Base-by-base conservation (phyloP, 139 green algal genomes). In the Asterochloris sp. region DNA sequence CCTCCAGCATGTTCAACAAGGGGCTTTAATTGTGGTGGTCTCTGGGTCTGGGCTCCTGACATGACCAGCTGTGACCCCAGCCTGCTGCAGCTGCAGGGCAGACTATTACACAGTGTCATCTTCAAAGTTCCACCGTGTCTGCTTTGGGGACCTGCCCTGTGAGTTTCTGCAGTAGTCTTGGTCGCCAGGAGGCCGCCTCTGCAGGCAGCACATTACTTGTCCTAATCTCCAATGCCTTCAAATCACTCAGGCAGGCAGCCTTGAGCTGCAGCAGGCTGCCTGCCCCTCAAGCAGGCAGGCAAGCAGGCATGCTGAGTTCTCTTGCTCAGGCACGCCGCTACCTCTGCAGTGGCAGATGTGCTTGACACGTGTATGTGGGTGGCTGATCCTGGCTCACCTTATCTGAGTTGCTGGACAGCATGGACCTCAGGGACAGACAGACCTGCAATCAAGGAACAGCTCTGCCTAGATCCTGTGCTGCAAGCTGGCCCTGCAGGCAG, bases 381-480 rank as follows among this genome's bases (percentile, higher is more conserved):
- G 24, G 16, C 13, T 11, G 13, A 62, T 54, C 38, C 15, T 16
- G 62, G n/a, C 68, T 61, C 61, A 90, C 86, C 83, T 94, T 94
- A 10, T 93, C 88, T 13, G 87, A 94, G 83, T 92, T 95, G 64
- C 85, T 93, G 11, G 95, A 95, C 24, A 98, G 93, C 95, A 98
- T 98, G 54, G 91, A 96, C 11, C 90, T 81, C 16, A 97, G 87
- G 1, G 86, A 94, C 47, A 95, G 85, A 64, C 83, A 88, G 38
- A 54, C 38, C 38, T 54, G 38, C 38, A 54, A 54, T 2, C 38
- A 54, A 54, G 6, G 4, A 54, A 54, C 6, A 6, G 38, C 38
- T 54, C 6, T 54, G 4, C 38, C 6, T 2, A 54, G 38, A 54
- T 2, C 38, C 38, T 54, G 38, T 6, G 38, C 38, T 54, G 38